Base-by-base conservation (phyloP, 331 rosid genomes). In the Telfairia occidentalis region DNA sequence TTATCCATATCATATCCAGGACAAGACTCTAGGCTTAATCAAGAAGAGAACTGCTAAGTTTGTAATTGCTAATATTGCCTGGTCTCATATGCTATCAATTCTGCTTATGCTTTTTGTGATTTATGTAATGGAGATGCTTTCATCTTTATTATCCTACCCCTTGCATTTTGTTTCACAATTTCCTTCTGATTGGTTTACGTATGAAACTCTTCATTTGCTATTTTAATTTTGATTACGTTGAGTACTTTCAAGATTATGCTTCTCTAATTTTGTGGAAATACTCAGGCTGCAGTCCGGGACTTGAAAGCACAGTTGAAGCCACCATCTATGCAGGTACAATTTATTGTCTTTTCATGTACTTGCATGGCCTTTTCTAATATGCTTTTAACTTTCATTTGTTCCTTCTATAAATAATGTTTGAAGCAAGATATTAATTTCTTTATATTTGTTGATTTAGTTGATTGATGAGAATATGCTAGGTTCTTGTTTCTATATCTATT, bases 221-320 rank as follows among this genome's bases (percentile, higher is more conserved):
- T 19, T 48, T 1, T 29, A 45, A 15, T 28, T 28, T 46, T 28
- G 46, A 30, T 48, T 71, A 15, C 3, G 43, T 10, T 9, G 50
- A 23, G 37, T 53, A 34, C 21, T 21, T 38, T 6, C 1, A 40
- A 32, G 65, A 74, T 34, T 30, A 74, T 12, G 49, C 18, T 46
- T 75, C 10, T 59, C 9, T 28, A 80, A 76, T 69, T 26, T 76
- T 78, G 54, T 16, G 45, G 63, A 59, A 32, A 77, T 81, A 74
- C 81, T 49, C 87, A 94, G 97, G 87, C 95, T 82, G 96, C 95
- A 60, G 97, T 94, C 12, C 89, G 95, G 77, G 98, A 94, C 71
- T 84, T 94, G 78, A 91, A 86, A 86, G 90, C 89, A 58, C 96
- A 94, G 82, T 86, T 94, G 74, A 91, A 93, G 89, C 98, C 97